These are phyloP conservation scores for Trichoderma lentiforme DNA, from an alignment of 2,329 filamentous ascomycete species.

Conservation along the genomic window DNA sequence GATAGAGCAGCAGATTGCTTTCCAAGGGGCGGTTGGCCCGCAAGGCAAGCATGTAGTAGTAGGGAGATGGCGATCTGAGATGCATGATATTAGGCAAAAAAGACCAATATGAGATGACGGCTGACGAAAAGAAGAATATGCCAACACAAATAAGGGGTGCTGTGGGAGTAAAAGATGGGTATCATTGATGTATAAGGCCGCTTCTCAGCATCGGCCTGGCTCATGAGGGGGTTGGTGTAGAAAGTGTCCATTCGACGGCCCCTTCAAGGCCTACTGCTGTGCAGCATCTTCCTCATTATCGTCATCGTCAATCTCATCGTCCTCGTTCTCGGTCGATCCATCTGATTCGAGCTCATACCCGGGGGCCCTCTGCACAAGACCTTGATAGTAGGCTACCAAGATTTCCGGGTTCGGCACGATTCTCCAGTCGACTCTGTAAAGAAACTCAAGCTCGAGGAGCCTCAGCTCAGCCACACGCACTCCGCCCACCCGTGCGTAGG, in stretches of 20 bases:
- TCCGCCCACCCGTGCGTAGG: slow-evolving; percentile 90
- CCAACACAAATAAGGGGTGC: not conserved
- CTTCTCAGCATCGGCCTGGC: not conserved
- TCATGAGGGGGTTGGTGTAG: not conserved
- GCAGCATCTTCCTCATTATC: slow-evolving; percentile 22
- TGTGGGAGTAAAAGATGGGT: slow-evolving; percentile 8
- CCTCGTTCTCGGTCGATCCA: slow-evolving; percentile 33
- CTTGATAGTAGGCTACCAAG: slow-evolving; percentile 87
- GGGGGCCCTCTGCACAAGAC: slow-evolving; percentile 67
- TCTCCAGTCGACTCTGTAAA: slow-evolving; percentile 90
- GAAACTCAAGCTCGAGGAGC: slow-evolving; percentile 86
- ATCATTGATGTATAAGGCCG: slow-evolving; percentile 17
- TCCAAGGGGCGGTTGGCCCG: not conserved
- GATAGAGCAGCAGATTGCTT: not conserved
- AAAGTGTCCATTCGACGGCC: not conserved
- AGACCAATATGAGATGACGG: slow-evolving; percentile 1
- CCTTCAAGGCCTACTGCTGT: not conserved
- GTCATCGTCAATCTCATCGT: slow-evolving; percentile 31
- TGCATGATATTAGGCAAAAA: not conserved
- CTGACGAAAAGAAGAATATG: not conserved
- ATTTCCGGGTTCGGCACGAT: slow-evolving; percentile 96
- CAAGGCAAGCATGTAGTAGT: not conserved
- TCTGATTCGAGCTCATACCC: slow-evolving; percentile 51
- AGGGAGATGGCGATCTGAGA: not conserved
- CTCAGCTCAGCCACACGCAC: slow-evolving; percentile 88